Evolutionary conservation across 306 rosid genomes (phyloP).

Genomic region (Vigna nakashimae): DNA sequence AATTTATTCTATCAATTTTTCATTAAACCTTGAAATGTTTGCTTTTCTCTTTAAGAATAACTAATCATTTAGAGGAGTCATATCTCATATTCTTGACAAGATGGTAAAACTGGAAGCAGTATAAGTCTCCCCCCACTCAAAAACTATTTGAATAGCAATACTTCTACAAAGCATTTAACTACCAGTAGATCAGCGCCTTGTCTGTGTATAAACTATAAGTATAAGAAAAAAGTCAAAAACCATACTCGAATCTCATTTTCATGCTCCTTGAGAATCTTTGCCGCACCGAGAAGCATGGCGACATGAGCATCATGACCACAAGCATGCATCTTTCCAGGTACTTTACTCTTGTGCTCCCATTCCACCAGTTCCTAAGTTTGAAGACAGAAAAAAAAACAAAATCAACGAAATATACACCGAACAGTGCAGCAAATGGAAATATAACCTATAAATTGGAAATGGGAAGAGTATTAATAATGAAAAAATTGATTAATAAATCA

Average conservation of each 20-base stretch:
- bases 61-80: not conserved
- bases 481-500: conserved; percentile 4
- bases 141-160: not conserved
- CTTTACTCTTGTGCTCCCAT: conserved; percentile 92
- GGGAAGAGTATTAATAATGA: not conserved
- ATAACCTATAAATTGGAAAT: conserved; percentile 22
- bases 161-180: not conserved
- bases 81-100: not conserved
- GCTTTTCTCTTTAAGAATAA: not conserved
- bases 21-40: not conserved
- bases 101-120: not conserved
- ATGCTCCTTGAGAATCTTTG: conserved; percentile 73
- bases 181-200: not conserved
- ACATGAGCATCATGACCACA: conserved; percentile 98
- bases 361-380: conserved; percentile 72
- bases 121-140: not conserved
- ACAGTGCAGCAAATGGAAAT: conserved; percentile 8
- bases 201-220: conserved; percentile 6
- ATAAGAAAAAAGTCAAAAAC: not conserved
- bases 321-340: conserved; percentile 93
- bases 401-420: not conserved
- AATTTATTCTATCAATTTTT: not conserved
- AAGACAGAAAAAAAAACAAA: not conserved
- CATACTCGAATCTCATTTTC: conserved; percentile 57
- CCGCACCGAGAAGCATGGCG: conserved; percentile 96